Conservation (phyloP, 2,329 filamentous ascomycete genomes). For the Scytalidium sp. region DNA sequence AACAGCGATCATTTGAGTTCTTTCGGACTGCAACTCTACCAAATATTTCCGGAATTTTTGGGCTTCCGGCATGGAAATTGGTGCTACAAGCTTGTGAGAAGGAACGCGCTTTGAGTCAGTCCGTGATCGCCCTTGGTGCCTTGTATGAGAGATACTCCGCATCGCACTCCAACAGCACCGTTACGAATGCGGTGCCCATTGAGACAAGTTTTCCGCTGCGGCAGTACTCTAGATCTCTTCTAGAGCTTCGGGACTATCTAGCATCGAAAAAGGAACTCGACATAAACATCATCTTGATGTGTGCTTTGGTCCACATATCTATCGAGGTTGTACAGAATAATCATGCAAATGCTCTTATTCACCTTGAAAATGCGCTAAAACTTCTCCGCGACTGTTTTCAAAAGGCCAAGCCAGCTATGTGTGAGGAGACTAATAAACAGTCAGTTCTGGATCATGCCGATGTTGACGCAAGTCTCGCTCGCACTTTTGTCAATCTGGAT, state of each 20-base stretch:
- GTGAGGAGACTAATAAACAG: not conserved
- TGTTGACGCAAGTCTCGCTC: not conserved
- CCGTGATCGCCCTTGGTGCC: conserved; percentile 14
- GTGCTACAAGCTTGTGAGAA: conserved; percentile 12
- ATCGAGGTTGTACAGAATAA: not conserved
- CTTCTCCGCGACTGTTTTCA: not conserved
- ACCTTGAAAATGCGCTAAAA: not conserved
- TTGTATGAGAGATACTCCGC: conserved; percentile 1
- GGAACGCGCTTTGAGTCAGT: conserved; percentile 11
- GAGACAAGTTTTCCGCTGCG: not conserved
- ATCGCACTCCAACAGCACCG: not conserved
- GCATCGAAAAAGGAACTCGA: not conserved
- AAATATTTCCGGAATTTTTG: conserved; percentile 7
- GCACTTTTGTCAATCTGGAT: not conserved
- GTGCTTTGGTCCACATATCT: not conserved
- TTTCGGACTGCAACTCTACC: conserved; percentile 10
- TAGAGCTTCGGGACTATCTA: not conserved
- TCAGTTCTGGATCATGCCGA: not conserved
- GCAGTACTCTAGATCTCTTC: not conserved
- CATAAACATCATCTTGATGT: not conserved
- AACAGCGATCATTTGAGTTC: conserved; percentile 11
- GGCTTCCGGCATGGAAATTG: conserved; percentile 9
- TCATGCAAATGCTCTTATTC: not conserved
- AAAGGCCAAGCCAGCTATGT: not conserved
- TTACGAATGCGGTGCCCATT: not conserved